Evolutionary conservation across 2,329 filamentous ascomycete species (phyloP), one percentile per base, ranked within the genome.

Genomic region (Fusarium torreyae): DNA sequence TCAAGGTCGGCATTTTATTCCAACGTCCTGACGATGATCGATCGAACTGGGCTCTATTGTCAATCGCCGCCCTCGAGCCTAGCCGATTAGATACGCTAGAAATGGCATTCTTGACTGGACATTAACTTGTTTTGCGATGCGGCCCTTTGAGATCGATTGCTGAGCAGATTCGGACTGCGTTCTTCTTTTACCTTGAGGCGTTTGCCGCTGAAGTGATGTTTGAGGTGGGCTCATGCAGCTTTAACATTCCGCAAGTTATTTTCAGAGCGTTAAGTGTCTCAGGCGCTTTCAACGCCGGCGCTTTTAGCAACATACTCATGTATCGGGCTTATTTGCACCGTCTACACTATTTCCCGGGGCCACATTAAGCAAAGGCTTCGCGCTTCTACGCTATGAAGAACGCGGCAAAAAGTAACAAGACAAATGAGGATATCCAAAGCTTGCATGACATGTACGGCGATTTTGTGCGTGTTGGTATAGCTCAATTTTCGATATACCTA

Each of bases 261-360:
- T 24, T 56, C 14, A 56, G 34, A 14, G 40, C 43, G 3, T 15
- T 15, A 4, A 7, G 24, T 10, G 42, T 34, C 7, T 31, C 53
- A 26, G 33, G 4, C 38, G n/a, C 43, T n/a, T 56, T 56, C 43
- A 56, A 56, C 20, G 6, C 46, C 5, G 63, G 63, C 6, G 34
- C 63, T 20, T 15, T 33, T 14, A 46, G 55, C 6, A 68, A 61
- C 18, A 57, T 68, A 13, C 15, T 66, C 14, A 10, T 48, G 7
- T 68, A 68, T n/a, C 57, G 65, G 8, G 61, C 34, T 4, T 46
- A 57, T 7, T 66, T 68, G 20, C 61, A 68, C 14, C 57, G 65
- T 7, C 44, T 68, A 7, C 43, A 46, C 17, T 40, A n/a, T 9
- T 68, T 68, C 17, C 61, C 61, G 13, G 57, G 65, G 4, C 65